Base-by-base conservation (phyloP, 257 asterid genomes). In the Henckelia pumila region DNA sequence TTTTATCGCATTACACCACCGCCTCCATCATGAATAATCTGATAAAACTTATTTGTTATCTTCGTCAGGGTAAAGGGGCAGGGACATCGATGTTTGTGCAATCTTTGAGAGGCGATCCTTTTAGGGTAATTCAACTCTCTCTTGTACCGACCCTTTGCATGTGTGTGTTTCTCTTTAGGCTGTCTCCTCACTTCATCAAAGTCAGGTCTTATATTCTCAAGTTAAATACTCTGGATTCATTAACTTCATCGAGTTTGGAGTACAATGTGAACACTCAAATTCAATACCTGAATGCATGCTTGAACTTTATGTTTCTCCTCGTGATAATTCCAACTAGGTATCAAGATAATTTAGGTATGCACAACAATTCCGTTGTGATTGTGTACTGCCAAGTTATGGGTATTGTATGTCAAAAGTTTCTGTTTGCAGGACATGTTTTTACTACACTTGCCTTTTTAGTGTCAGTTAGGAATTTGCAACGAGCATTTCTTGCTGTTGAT, bases 1-100 rank as follows among this genome's bases (percentile, higher is more conserved):
- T 23, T 57, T 63, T 32, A 64, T 53, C 25, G 61, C 50, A 10
- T 62, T 44, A 44, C 60, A 60, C 56, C 68, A 63, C 60, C 69
- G 14, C 55, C 62, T 49, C 32, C 63, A 14, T 50, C 62, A 13
- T 64, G 28, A 64, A 74, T 55, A 24, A 67, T 63, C 24, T 32
- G 28, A 32, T 47, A 14, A 28, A 67, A 52, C 17, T 47, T 16
- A 19, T 53, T 67, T 74, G 66, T 73, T 61, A 67, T 67, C 56
- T 68, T 69, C 29, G 64, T 66, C 89, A 92, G 98, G 96, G 95
- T 76, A 92, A 84, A 89, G 86, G 95, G 71, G 82, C 88, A 56
- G 88, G 90, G 63, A 84, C 95, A 63, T 87, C 98, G 29, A 92
- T 92, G 98, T 89, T 86, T 80, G 96, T 92, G 73, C 96, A 92